Conservation (phyloP, 441 rosid genomes). For the Adansonia gregorii region DNA sequence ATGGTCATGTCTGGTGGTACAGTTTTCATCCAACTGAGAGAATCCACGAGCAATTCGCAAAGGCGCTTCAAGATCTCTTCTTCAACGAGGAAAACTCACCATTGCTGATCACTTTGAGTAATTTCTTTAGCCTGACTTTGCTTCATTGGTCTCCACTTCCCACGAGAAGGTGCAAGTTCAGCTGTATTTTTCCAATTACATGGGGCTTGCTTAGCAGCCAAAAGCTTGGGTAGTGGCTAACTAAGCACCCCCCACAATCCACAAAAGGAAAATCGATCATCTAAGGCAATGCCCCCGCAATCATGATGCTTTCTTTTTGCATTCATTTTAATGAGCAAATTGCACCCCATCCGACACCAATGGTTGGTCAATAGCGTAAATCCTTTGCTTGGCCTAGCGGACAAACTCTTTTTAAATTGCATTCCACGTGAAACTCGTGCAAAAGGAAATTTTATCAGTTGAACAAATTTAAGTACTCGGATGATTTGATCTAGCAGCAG, state of each 20-base stretch:
- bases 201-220: neutral
- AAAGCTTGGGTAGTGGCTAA: neutral
- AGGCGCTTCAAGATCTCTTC: slow-evolving; percentile 44
- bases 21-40: slow-evolving; percentile 55
- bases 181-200: neutral
- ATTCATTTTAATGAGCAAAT: slow-evolving; percentile 8
- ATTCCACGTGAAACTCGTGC: slow-evolving; percentile 9
- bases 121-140: neutral
- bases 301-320: neutral
- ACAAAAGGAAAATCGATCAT: neutral
- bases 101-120: slow-evolving; percentile 40
- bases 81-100: slow-evolving; percentile 32
- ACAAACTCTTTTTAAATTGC: neutral
- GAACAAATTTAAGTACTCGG: neutral
- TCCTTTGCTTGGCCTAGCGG: neutral
- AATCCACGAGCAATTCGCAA: slow-evolving; percentile 48
- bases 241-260: neutral
- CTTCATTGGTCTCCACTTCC: neutral
- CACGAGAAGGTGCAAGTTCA: neutral
- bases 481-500: neutral
- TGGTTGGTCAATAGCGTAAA: neutral
- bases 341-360: neutral
- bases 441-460: neutral
- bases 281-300: neutral
- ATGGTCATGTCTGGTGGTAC: slow-evolving; percentile 58